These are phyloP conservation scores for Diutina ranongensis DNA, from an alignment of 1,139 yeast species.

Conservation along the genomic window DNA sequence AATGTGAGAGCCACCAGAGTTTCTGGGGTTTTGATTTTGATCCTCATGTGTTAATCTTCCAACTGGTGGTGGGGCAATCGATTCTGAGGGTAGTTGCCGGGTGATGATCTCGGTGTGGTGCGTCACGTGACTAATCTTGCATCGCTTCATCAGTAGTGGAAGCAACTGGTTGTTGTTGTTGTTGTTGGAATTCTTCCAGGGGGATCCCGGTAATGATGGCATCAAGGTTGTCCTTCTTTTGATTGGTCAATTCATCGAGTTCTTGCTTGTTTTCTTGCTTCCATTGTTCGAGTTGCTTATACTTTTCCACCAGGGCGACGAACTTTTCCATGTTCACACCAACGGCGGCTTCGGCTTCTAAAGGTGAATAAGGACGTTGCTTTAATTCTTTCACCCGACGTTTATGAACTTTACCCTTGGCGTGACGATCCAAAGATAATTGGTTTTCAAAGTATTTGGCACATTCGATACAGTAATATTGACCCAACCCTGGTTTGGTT, in stretches of 20 bases:
- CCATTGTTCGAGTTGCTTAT: conserved; percentile 28
- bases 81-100: too few species aligned
- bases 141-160: neutral
- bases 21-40: conserved; percentile 2
- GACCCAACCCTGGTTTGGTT: conserved; percentile 87
- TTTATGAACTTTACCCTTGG: conserved; percentile 69
- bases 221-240: conserved; percentile 31
- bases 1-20: conserved; percentile 5
- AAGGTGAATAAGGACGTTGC: conserved; percentile 71
- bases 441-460: conserved; percentile 85
- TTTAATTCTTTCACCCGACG: conserved; percentile 70
- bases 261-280: conserved; percentile 30
- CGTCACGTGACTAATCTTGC: neutral
- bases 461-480: conserved; percentile 88
- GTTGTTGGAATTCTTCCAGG: too few species aligned
- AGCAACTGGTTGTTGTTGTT: neutral
- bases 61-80: too few species aligned
- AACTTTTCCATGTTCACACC: conserved; percentile 67
- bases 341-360: conserved; percentile 85
- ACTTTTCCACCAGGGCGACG: conserved; percentile 47
- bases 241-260: conserved; percentile 22
- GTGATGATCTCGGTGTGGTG: too few species aligned
- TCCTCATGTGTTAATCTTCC: too few species aligned
- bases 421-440: conserved; percentile 59
- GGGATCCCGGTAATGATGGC: conserved; percentile 25